These are phyloP conservation scores for Margaritispora aquatica DNA, from an alignment of 495 filamentous ascomycete genomes.

Conservation along the genomic window DNA sequence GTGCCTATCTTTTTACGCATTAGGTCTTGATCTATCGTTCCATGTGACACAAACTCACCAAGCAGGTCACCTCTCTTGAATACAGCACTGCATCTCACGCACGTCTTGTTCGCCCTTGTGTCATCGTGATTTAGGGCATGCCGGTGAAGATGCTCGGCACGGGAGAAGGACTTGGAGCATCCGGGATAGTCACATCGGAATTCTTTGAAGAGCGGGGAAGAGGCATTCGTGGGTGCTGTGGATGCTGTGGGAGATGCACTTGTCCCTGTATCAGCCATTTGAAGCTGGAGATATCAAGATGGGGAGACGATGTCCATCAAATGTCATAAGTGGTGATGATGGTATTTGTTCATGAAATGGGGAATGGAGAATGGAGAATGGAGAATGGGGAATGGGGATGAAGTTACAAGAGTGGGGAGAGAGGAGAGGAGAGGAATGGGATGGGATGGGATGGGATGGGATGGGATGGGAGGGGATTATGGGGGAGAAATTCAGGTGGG, in stretches of 20 bases:
- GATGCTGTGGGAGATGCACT: not conserved
- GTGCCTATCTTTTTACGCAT: constrained; percentile 41
- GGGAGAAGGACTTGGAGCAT: constrained; percentile 48
- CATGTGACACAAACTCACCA: constrained; percentile 26
- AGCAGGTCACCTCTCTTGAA: constrained; percentile 48
- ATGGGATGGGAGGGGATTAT: no score
- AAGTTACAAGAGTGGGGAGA: not conserved
- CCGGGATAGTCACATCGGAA: constrained; percentile 38
- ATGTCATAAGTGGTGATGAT: not conserved
- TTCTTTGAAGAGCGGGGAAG: constrained; percentile 7
- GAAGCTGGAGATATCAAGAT: not conserved
- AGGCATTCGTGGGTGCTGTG: not conserved
- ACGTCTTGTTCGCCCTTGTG: constrained; percentile 36
- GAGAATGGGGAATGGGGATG: no score
- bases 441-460: no score
- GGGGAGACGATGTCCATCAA: no score
- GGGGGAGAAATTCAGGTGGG: no score
- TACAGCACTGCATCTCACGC: constrained; percentile 46
- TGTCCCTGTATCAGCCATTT: constrained; percentile 9
- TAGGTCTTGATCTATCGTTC: not conserved
- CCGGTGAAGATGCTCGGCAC: constrained; percentile 50
- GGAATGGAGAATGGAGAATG: no score
- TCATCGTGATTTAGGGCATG: constrained; percentile 50
- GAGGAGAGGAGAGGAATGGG: no score
- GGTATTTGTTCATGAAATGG: no score